Evolutionary conservation across 2,329 filamentous ascomycete genomes (phyloP).

Genomic region (Colletotrichum lini): DNA sequence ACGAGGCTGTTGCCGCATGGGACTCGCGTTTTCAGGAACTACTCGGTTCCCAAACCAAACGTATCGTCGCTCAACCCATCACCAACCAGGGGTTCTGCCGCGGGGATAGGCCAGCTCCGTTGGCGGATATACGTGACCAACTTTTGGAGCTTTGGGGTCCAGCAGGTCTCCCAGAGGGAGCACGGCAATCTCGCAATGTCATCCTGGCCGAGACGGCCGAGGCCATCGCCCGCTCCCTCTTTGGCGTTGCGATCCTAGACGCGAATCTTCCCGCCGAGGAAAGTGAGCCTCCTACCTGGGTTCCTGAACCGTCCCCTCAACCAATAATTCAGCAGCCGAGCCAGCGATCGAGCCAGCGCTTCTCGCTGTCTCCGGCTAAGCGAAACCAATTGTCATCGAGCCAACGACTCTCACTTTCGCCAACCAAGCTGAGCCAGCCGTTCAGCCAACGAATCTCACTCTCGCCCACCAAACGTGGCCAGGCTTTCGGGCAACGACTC

Average conservation of each 20-base stretch:
- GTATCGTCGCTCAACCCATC: constrained; percentile 37
- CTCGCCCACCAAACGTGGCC: constrained; percentile 28
- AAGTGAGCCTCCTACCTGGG: constrained; percentile 32
- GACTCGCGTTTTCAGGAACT: constrained; percentile 39
- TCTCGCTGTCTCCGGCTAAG: constrained; percentile 26
- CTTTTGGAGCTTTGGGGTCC: constrained; percentile 36
- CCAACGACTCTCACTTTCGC: constrained; percentile 28
- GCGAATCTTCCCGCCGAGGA: constrained; percentile 22
- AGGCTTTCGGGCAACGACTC: constrained; percentile 13
- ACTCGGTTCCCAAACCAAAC: constrained; percentile 18
- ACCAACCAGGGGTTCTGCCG: constrained; percentile 2
- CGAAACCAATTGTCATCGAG: constrained; percentile 17
- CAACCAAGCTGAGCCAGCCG: constrained; percentile 29
- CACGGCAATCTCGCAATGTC: constrained; percentile 34
- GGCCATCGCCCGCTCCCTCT: constrained; percentile 37
- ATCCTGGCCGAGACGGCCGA: constrained; percentile 41
- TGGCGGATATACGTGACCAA: constrained; percentile 31
- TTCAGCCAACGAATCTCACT: constrained; percentile 19
- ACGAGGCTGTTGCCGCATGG: constrained; percentile 32
- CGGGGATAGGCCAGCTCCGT: constrained; percentile 11
- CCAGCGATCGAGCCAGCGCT: constrained; percentile 30
- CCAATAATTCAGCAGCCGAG: constrained; percentile 1
- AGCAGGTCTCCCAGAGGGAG: constrained; percentile 5
- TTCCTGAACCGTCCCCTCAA: constrained; percentile 22
- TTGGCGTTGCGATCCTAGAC: constrained; percentile 38